Evolutionary conservation across 2,329 filamentous ascomycete genomes (phyloP).

Genomic region (Fusarium sp.): DNA sequence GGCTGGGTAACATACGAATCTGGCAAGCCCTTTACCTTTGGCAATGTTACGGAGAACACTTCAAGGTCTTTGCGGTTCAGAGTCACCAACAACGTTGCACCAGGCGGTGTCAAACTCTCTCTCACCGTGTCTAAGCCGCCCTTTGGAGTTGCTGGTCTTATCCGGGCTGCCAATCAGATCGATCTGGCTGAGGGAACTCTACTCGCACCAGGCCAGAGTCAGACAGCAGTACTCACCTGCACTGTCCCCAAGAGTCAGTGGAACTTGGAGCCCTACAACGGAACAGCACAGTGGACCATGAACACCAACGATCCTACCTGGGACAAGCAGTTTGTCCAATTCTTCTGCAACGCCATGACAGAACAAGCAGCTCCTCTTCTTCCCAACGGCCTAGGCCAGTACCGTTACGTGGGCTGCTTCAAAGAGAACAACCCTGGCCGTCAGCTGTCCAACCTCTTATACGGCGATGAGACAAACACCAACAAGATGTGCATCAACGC

Average conservation of each 20-base stretch:
- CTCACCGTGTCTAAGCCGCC: slow-evolving; percentile 72
- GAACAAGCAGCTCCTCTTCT: slow-evolving; percentile 65
- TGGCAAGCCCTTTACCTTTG: slow-evolving; percentile 63
- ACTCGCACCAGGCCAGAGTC: slow-evolving; percentile 61
- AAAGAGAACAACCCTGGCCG: slow-evolving; percentile 67
- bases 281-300: slow-evolving; percentile 65
- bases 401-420: slow-evolving; percentile 67
- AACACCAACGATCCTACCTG: slow-evolving; percentile 66
- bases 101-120: slow-evolving; percentile 60
- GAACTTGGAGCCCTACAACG: slow-evolving; percentile 64
- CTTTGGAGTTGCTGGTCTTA: slow-evolving; percentile 65
- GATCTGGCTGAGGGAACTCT: slow-evolving; percentile 69
- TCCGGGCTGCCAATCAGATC: slow-evolving; percentile 65
- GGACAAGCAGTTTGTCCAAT: slow-evolving; percentile 65
- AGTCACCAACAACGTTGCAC: slow-evolving; percentile 62
- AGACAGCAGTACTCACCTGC: slow-evolving; percentile 65
- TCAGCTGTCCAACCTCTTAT: slow-evolving; percentile 59
- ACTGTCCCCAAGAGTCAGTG: slow-evolving; percentile 68
- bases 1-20: slow-evolving; percentile 62
- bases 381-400: slow-evolving; percentile 58
- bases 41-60: slow-evolving; percentile 65
- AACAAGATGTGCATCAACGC: slow-evolving; percentile 59
- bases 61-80: slow-evolving; percentile 62
- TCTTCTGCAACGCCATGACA: slow-evolving; percentile 63
- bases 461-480: slow-evolving; percentile 55